phyloP scores from a whole-genome alignment of 1,139 yeast species.

The Wickerhamomyces sp. region DNA sequence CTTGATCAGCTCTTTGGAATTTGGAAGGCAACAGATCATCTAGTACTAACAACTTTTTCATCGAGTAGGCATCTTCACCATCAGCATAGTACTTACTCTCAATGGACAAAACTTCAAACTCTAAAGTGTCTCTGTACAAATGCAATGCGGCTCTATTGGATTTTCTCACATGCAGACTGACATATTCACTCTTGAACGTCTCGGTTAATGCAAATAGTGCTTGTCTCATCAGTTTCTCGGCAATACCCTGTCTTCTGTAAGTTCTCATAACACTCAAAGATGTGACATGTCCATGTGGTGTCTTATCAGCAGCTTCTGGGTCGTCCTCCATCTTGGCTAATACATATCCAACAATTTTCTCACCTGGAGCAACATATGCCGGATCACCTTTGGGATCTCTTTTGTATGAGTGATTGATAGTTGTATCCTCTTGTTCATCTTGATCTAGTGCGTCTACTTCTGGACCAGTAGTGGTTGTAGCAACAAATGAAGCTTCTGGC shows the following conservation, averaged over 20 bases:
- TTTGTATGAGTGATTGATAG: slow-evolving; percentile 12
- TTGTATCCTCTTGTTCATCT: slow-evolving; percentile 27
- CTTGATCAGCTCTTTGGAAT: slow-evolving; percentile 40
- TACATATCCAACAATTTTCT: slow-evolving; percentile 89
- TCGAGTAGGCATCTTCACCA: slow-evolving; percentile 98
- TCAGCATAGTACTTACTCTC: slow-evolving; percentile 91
- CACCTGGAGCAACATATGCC: slow-evolving; percentile 56
- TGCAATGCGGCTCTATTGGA: slow-evolving; percentile 93
- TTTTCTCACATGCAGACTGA: slow-evolving; percentile 88
- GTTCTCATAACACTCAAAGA: slow-evolving; percentile 93
- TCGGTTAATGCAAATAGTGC: slow-evolving; percentile 76
- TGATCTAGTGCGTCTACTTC: slow-evolving; percentile 25
- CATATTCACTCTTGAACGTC: slow-evolving; percentile 76
- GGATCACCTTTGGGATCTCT: slow-evolving; percentile 35
- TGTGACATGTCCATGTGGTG: slow-evolving; percentile 91
- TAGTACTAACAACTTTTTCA: slow-evolving; percentile 62
- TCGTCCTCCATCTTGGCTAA: slow-evolving; percentile 97
- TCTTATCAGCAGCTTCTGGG: slow-evolving; percentile 62
- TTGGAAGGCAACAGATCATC: slow-evolving; percentile 57
- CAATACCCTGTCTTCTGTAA: slow-evolving; percentile 91
- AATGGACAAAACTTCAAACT: slow-evolving; percentile 74
- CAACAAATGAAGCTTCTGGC: slow-evolving; percentile 98
- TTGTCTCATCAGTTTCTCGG: slow-evolving; percentile 90
- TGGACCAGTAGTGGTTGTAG: slow-evolving; percentile 56
- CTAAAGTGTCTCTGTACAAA: slow-evolving; percentile 79